Evolutionary conservation across 2,329 filamentous ascomycete genomes (phyloP).

Genomic region (Metarhizium humberi): DNA sequence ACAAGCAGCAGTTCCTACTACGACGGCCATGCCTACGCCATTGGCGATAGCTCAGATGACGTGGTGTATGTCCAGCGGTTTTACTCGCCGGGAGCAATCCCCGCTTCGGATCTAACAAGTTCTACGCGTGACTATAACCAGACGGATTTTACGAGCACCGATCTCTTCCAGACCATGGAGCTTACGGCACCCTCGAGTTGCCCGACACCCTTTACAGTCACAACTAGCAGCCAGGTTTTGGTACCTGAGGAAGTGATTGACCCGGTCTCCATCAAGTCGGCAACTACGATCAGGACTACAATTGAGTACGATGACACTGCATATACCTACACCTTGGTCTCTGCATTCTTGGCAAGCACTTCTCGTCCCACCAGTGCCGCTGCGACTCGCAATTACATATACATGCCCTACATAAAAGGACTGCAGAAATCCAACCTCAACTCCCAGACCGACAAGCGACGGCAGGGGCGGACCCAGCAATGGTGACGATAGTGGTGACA

Average conservation of each 20-base stretch:
- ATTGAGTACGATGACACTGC: slow-evolving; percentile 1
- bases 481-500: neutral
- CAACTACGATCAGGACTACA: neutral
- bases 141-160: slow-evolving; percentile 5
- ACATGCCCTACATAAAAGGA: slow-evolving; percentile 11
- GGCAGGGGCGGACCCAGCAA: neutral
- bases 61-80: neutral
- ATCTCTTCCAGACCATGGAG: slow-evolving; percentile 10
- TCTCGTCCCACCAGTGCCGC: neutral
- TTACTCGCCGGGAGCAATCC: neutral
- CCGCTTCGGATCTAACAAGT: neutral
- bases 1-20: neutral
- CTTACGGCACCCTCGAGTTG: slow-evolving; percentile 18
- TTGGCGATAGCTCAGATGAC: neutral
- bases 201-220: slow-evolving; percentile 18
- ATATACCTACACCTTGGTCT: slow-evolving; percentile 8
- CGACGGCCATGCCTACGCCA: neutral
- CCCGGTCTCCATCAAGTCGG: slow-evolving; percentile 7
- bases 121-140: neutral
- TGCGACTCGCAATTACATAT: slow-evolving; percentile 5
- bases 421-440: slow-evolving; percentile 10
- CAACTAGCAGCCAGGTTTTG: slow-evolving; percentile 6
- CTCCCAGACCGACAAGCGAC: neutral
- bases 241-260: slow-evolving; percentile 6
- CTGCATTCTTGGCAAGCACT: slow-evolving; percentile 9